Percentiles rank a stretch among this genome's conserved stretches.
phyloP scores from a whole-genome alignment of 2,329 filamentous ascomycete species.

The Colletotrichum sp. region DNA sequence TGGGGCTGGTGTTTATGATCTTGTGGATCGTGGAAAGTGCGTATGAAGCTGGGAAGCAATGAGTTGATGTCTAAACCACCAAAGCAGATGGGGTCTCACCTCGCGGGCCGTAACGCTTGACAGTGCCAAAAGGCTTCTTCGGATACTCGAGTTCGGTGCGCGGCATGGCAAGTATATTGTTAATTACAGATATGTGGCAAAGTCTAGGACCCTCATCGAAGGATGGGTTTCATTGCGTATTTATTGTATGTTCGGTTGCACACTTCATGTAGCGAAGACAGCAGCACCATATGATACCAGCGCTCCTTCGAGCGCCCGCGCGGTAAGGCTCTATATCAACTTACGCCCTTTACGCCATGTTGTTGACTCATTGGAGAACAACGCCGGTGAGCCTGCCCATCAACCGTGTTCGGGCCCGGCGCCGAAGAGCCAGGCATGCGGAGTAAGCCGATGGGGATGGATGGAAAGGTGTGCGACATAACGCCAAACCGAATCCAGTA shows the following conservation, averaged over 20 bases:
- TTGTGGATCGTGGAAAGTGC: slow-evolving; percentile 74
- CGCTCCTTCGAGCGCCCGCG: not conserved
- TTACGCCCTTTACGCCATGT: not conserved
- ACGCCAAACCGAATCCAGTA: not conserved
- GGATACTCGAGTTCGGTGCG: slow-evolving; percentile 61
- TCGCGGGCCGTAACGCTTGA: slow-evolving; percentile 70
- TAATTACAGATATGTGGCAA: not conserved
- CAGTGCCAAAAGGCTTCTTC: slow-evolving; percentile 66
- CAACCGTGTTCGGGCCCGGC: not conserved
- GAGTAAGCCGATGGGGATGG: not conserved
- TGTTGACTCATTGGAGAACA: not conserved
- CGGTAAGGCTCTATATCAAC: not conserved
- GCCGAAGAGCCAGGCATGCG: not conserved
- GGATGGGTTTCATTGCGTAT: not conserved
- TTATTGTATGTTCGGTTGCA: not conserved
- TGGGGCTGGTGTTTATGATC: slow-evolving; percentile 75
- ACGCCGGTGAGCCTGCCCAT: not conserved
- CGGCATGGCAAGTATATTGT: slow-evolving; percentile 38
- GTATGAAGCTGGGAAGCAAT: slow-evolving; percentile 64
- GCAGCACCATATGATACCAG: not conserved
- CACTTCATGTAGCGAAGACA: not conserved
- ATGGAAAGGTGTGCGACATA: not conserved
- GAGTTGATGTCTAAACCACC: not conserved
- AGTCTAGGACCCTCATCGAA: not conserved
- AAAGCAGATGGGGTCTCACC: slow-evolving; percentile 46